Conservation (phyloP, 129 eudicot genomes). For the Glebionis coronaria region DNA sequence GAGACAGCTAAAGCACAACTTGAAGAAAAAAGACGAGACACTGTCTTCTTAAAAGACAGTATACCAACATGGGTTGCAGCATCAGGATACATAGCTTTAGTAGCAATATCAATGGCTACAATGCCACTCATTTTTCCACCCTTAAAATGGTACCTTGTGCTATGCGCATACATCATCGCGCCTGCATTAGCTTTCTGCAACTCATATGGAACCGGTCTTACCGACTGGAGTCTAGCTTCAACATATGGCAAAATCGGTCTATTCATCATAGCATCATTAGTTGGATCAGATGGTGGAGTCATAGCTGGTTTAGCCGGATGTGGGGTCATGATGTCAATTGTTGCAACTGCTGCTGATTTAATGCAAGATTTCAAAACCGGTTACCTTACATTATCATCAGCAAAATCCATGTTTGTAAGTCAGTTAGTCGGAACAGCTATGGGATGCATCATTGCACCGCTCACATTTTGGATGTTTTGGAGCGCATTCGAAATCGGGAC, state of each 20-base stretch:
- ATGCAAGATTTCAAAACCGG: constrained; percentile 98
- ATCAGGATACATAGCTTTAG: constrained; percentile 67
- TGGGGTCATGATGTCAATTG: constrained; percentile 94
- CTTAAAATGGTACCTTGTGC: too few species aligned
- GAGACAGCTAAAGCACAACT: constrained; percentile 32
- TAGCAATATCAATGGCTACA: too few species aligned
- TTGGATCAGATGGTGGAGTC: constrained; percentile 75
- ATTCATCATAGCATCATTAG: constrained; percentile 77
- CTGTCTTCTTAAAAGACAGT: constrained; percentile 67
- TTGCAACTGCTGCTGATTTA: constrained; percentile 81
- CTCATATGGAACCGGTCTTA: constrained; percentile 93
- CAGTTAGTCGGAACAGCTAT: constrained; percentile 83
- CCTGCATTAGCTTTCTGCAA: constrained; percentile 40
- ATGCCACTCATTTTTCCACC: too few species aligned
- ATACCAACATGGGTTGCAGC: constrained; percentile 82
- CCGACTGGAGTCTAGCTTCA: constrained; percentile 92
- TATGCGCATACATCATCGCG: too few species aligned
- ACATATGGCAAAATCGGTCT: constrained; percentile 93
- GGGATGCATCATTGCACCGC: constrained; percentile 91
- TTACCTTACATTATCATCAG: constrained; percentile 81
- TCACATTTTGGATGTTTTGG: constrained; percentile 88
- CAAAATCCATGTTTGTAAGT: constrained; percentile 86
- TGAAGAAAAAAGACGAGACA: constrained; percentile 56
- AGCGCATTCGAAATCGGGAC: constrained; percentile 77
- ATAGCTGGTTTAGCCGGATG: constrained; percentile 84